A percentile compares a stretch with the other conserved stretches of the same genome.
These are phyloP conservation scores for Xylaria sp. DNA, from an alignment of 2,329 filamentous ascomycete species.

Conservation along the genomic window DNA sequence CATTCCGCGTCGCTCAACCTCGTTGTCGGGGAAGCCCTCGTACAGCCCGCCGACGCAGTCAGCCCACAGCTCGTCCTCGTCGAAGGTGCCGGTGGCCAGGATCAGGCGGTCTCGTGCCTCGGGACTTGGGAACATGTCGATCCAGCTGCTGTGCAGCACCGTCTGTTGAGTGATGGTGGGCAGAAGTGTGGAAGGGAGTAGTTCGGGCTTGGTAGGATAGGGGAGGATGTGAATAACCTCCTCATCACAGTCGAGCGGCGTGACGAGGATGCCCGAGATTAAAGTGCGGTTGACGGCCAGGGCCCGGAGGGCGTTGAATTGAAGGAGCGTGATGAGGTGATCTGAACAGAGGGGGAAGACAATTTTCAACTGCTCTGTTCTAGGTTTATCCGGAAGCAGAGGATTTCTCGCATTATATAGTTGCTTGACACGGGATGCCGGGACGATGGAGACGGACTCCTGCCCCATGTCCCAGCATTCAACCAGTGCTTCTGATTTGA, in stretches of 20 bases:
- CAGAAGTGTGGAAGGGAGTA: constrained; percentile 48
- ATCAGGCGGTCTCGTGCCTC: constrained; percentile 54
- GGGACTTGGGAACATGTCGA: constrained; percentile 55
- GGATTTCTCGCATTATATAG: constrained; percentile 48
- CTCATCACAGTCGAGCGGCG: constrained; percentile 48
- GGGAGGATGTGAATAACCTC: constrained; percentile 47
- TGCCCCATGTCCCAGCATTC: constrained; percentile 50
- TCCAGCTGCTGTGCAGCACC: constrained; percentile 53
- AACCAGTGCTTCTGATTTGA: constrained; percentile 47
- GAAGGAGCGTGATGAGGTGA: constrained; percentile 56
- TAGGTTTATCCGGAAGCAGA: constrained; percentile 43
- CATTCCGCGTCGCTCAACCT: constrained; percentile 53
- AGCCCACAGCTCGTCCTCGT: constrained; percentile 56
- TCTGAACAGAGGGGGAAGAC: constrained; percentile 54
- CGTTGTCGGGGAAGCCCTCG: constrained; percentile 56
- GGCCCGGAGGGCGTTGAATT: constrained; percentile 54
- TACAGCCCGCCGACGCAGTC: constrained; percentile 56
- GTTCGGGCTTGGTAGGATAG: constrained; percentile 44
- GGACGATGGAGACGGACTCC: constrained; percentile 47
- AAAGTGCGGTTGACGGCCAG: constrained; percentile 51
- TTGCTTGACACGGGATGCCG: constrained; percentile 47
- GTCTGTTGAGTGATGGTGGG: constrained; percentile 54
- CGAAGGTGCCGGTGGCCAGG: constrained; percentile 49
- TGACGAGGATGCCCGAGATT: constrained; percentile 48
- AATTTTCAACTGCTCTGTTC: constrained; percentile 41